Percentiles rank a stretch among this genome's conserved stretches.
Conservation (phyloP, 164 flowering plant genomes). For the Tetrastigma voinierianum region DNA sequence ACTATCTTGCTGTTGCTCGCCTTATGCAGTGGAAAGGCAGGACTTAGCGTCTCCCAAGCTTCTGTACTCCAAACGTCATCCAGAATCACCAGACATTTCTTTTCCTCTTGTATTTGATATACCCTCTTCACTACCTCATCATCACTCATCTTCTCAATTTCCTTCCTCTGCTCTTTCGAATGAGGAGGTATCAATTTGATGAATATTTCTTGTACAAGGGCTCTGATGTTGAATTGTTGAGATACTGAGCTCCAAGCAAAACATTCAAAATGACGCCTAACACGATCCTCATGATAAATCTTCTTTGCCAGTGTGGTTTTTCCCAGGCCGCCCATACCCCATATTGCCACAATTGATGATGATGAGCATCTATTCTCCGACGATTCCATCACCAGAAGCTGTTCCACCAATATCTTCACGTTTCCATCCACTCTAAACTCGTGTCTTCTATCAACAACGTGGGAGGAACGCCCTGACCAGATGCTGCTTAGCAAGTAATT, state of each 20-base stretch:
- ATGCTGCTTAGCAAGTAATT: too few species aligned
- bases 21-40: slow-evolving; percentile 10
- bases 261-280: slow-evolving; percentile 9
- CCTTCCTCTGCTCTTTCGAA: not conserved
- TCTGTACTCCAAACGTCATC: slow-evolving; percentile 35
- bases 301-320: slow-evolving; percentile 27
- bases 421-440: slow-evolving; percentile 13
- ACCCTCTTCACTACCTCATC: slow-evolving; percentile 8
- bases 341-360: slow-evolving; percentile 11
- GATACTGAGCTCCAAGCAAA: slow-evolving; percentile 25
- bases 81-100: slow-evolving; percentile 32
- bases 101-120: slow-evolving; percentile 1
- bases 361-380: not conserved
- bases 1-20: slow-evolving; percentile 23
- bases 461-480: too few species aligned
- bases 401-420: not conserved
- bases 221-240: slow-evolving; percentile 5
- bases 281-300: slow-evolving; percentile 1
- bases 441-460: slow-evolving; percentile 4
- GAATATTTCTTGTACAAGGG: slow-evolving; percentile 10
- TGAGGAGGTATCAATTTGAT: not conserved
- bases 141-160: not conserved
- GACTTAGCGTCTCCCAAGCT: slow-evolving; percentile 24
- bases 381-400: not conserved
- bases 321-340: slow-evolving; percentile 28